A percentile compares a stretch with the other conserved stretches of the same genome.
Evolutionary conservation across 805 yeast species (phyloP).

Genomic region (Metschnikowia picachoensis): DNA sequence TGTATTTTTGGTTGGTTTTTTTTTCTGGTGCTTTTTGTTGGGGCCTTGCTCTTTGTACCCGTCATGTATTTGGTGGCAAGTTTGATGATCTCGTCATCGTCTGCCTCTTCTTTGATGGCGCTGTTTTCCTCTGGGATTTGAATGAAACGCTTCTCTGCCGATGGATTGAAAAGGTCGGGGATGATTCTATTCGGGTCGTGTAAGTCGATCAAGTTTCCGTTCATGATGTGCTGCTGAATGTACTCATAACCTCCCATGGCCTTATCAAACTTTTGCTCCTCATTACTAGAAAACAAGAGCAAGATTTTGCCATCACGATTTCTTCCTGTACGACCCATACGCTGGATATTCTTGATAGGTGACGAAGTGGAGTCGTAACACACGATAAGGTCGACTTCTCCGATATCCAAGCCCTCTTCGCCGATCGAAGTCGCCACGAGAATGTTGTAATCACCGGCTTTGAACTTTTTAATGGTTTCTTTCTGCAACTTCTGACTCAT

Average conservation of each 20-base stretch:
- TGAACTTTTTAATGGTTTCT: slow-evolving; percentile 69
- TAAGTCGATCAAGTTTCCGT: slow-evolving; percentile 41
- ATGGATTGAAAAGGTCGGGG: slow-evolving; percentile 55
- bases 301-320: slow-evolving; percentile 83
- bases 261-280: slow-evolving; percentile 71
- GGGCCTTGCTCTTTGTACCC: slow-evolving; percentile 18
- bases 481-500: slow-evolving; percentile 91
- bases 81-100: slow-evolving; percentile 61
- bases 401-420: slow-evolving; percentile 97
- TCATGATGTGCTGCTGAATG: slow-evolving; percentile 67
- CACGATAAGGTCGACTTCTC: slow-evolving; percentile 91
- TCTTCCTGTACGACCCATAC: slow-evolving; percentile 99
- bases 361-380: slow-evolving; percentile 92
- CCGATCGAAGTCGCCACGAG: slow-evolving; percentile 96
- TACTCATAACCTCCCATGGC: slow-evolving; percentile 81
- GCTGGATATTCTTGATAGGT: slow-evolving; percentile 87
- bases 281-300: slow-evolving; percentile 71
- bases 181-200: slow-evolving; percentile 60
- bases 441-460: slow-evolving; percentile 67
- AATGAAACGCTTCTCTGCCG: slow-evolving; percentile 52
- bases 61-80: slow-evolving; percentile 65
- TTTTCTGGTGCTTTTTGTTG: slow-evolving; percentile 17
- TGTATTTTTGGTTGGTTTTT: slow-evolving; percentile 15
- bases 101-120: slow-evolving; percentile 51
- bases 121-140: slow-evolving; percentile 70